Evolutionary conservation across 208 protist genomes (phyloP), one percentile per base, ranked within the genome.

Genomic region (Trypanosoma lewisi): DNA sequence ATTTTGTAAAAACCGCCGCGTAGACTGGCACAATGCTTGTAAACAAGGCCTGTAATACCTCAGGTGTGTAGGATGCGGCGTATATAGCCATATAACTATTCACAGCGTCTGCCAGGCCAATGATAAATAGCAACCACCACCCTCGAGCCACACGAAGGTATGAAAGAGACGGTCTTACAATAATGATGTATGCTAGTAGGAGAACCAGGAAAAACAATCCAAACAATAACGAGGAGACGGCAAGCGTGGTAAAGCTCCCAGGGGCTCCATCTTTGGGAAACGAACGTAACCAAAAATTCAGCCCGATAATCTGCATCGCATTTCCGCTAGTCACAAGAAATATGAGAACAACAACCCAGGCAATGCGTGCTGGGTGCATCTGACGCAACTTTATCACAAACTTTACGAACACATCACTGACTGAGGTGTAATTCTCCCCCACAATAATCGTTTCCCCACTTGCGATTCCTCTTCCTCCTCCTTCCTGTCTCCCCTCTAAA

Each of bases 241-340:
- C 82, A 36, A 94, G 82, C 47, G 80, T 77, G 1, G 85, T 90
- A 75, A 85, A 90, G 68, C 87, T 90, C 11, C 87, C 84, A 0
- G 84, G 73, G 14, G 72, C 63, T 5, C 70, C 77, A 57, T 79
- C 82, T 7, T 74, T 64, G 7, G 84, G 82, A 56, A 94, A 94
- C 17, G 70, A 75, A 36, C 65, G 55, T 33, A 91, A 75, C 85
- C 87, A 94, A 72, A 91, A 91, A 70, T 94, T 94, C 5, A 94
- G 68, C 75, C 87, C 85, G 53, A 94, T 75, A 19, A 94, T 88
- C 61, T 94, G 84, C 77, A 94, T 78, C 2, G 81, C 65, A 69
- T 91, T 91, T 27, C 87, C 87, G 0, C 73, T 63, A 63, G 79
- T 87, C 21, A 94, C 73, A n/a, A 89, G 54, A 28, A 70, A 16